A percentile compares a stretch with the other conserved stretches of the same genome.
Evolutionary conservation across 345 rosid species (phyloP).

Genomic region (Euphorbia pulcherrima): DNA sequence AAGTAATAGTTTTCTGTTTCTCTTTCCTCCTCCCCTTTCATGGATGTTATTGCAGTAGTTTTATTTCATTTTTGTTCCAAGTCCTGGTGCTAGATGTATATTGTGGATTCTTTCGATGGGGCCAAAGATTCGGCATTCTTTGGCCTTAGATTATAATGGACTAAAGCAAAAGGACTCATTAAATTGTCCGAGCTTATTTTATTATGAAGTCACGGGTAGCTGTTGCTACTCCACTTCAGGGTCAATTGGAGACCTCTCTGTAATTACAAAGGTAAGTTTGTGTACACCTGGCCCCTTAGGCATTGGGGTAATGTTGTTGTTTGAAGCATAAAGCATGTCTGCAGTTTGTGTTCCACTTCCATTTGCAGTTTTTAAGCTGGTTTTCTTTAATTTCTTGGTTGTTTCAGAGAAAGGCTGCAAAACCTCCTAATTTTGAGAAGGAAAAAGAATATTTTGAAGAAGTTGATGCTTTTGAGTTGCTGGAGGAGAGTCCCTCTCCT

Average conservation of each 20-base stretch:
- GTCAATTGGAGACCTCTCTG: no score
- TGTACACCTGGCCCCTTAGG: no score
- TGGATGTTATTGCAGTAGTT: not conserved
- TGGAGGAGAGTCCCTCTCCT: slow-evolving; percentile 99
- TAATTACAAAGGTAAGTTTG: no score
- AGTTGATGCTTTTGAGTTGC: slow-evolving; percentile 86
- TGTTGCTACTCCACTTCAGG: no score
- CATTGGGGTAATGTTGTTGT: no score
- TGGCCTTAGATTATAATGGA: no score
- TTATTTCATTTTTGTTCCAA: not conserved
- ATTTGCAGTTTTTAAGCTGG: not conserved
- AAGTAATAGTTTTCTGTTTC: slow-evolving; percentile 29
- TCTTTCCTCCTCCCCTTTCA: not conserved
- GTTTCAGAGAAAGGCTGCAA: slow-evolving; percentile 49
- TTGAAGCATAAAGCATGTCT: not conserved
- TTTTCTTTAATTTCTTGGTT: slow-evolving; percentile 8
- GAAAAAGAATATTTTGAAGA: slow-evolving; percentile 73
- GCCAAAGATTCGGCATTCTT: no score
- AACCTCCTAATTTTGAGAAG: slow-evolving; percentile 55
- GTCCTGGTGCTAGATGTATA: not conserved
- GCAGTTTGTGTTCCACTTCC: not conserved
- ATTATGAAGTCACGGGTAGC: no score
- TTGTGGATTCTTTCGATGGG: not conserved
- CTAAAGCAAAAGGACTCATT: no score
- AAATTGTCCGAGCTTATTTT: no score